Conservation (phyloP, 495 filamentous ascomycete species). For the Massariosphaeria phaeospora region DNA sequence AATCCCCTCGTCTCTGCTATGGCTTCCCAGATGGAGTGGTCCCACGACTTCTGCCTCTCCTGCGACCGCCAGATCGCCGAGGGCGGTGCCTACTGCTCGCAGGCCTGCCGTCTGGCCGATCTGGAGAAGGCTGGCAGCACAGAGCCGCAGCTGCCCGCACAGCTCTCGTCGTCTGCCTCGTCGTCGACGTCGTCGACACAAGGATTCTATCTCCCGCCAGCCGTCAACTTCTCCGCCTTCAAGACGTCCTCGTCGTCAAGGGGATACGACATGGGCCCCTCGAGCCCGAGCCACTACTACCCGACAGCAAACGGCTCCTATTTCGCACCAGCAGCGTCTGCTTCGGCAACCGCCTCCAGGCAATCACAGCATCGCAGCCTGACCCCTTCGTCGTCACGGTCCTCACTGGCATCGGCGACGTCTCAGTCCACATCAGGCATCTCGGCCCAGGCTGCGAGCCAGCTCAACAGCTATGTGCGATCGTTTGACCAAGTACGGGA, state of each 20-base stretch:
- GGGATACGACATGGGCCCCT: constrained; percentile 23
- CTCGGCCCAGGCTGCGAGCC: constrained; percentile 70
- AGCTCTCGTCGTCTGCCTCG: constrained; percentile 28
- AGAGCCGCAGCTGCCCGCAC: constrained; percentile 15
- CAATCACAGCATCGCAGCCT: constrained; percentile 42
- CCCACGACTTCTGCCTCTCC: constrained; percentile 86
- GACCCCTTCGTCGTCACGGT: constrained; percentile 78
- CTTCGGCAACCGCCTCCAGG: constrained; percentile 26
- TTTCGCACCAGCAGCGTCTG: constrained; percentile 24
- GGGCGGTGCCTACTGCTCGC: constrained; percentile 80
- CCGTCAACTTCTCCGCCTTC: constrained; percentile 59
- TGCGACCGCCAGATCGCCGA: constrained; percentile 83
- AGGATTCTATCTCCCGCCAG: constrained; percentile 63
- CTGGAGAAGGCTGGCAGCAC: constrained; percentile 57
- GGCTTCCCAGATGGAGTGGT: constrained; percentile 63
- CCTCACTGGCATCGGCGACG: constrained; percentile 69
- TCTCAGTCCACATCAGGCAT: constrained; percentile 51
- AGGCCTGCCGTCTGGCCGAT: constrained; percentile 84
- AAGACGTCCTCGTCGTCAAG: constrained; percentile 34
- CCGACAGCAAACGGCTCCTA: constrained; percentile 23
- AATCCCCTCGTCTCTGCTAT: constrained; percentile 9
- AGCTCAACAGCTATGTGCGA: constrained; percentile 79
- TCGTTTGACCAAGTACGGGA: constrained; percentile 80
- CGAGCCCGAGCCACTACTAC: constrained; percentile 27
- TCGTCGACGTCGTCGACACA: constrained; percentile 24